Conservation (phyloP, 352 stramenopile species). For the Globisporangium mamillatum region DNA sequence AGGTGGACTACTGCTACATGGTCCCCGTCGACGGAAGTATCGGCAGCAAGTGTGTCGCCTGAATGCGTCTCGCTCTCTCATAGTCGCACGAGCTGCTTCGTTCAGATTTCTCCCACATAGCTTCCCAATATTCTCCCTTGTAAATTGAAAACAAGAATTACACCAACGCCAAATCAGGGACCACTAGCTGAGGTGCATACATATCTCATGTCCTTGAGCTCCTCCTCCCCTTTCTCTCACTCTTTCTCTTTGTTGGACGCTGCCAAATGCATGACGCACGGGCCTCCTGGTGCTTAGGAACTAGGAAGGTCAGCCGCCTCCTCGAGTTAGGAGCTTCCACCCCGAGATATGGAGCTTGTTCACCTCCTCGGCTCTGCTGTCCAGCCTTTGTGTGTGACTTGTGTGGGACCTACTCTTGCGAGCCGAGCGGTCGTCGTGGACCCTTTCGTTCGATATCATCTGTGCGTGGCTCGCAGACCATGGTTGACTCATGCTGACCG, state of each 20-base stretch:
- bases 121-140: background rate
- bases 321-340: background rate
- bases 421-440: background rate
- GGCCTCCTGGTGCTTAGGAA: background rate
- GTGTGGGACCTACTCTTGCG: constrained; percentile 8
- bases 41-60: constrained; percentile 10
- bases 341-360: background rate
- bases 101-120: background rate
- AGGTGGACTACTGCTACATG: constrained; percentile 14
- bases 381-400: constrained; percentile 8
- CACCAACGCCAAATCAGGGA: background rate
- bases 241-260: background rate
- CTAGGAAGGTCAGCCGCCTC: background rate
- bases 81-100: background rate
- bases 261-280: background rate
- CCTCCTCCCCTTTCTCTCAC: background rate
- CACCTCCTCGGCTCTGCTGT: background rate
- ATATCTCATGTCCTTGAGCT: background rate
- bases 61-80: background rate
- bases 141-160: background rate
- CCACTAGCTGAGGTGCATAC: background rate
- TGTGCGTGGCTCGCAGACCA: background rate
- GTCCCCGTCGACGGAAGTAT: constrained; percentile 11
- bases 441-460: background rate
- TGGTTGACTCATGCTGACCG: background rate